phyloP scores from a whole-genome alignment of 2,329 filamentous ascomycete genomes.

The Colletotrichum graminicola region DNA sequence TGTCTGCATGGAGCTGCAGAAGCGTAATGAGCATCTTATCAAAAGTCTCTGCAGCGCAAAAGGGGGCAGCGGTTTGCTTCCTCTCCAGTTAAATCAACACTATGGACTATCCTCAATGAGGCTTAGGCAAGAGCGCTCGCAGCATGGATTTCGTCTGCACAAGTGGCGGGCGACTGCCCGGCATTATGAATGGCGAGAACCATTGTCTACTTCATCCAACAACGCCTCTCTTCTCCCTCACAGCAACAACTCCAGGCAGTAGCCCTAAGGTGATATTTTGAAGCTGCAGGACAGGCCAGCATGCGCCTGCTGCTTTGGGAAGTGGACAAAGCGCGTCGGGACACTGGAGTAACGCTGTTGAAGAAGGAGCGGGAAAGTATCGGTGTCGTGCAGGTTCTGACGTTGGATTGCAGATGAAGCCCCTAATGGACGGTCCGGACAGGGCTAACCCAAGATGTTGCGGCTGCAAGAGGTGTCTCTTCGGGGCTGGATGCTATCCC shows the following conservation, averaged over 20 bases:
- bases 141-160: constrained; percentile 19
- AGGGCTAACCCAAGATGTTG: constrained; percentile 36
- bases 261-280: neutral
- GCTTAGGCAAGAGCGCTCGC: constrained; percentile 5
- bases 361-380: constrained; percentile 21
- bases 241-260: constrained; percentile 3
- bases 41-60: constrained; percentile 38
- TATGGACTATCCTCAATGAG: neutral
- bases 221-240: constrained; percentile 17
- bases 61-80: constrained; percentile 17
- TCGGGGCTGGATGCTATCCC: constrained; percentile 10
- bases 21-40: constrained; percentile 35
- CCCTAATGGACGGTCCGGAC: constrained; percentile 16
- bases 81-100: neutral
- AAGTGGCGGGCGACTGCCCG: constrained; percentile 15
- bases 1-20: constrained; percentile 36
- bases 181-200: neutral
- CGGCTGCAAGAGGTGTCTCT: constrained; percentile 21
- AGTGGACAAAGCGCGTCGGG: constrained; percentile 13
- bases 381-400: constrained; percentile 9
- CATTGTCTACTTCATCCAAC: too few relatives aligned
- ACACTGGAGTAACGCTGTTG: constrained; percentile 5
- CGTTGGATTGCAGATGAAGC: constrained; percentile 7
- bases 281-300: constrained; percentile 11
- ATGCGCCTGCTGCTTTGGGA: constrained; percentile 19